These are phyloP conservation scores for Ustanciosporium gigantosporum DNA, from an alignment of 1,284 basidiomycete species.

Conservation along the genomic window DNA sequence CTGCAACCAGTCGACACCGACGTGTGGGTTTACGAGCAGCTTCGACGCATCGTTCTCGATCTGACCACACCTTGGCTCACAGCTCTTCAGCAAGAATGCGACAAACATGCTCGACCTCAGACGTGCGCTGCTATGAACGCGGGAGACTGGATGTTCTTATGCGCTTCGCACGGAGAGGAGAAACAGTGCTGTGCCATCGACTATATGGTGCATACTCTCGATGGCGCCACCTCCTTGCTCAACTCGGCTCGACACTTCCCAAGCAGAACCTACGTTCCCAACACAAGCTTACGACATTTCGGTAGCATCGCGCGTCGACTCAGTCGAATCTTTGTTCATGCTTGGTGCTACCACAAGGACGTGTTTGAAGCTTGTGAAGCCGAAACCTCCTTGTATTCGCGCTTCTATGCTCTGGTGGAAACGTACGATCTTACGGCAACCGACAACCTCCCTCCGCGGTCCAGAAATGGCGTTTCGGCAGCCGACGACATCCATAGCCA, in stretches of 20 bases:
- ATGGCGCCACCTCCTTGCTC: slow-evolving; percentile 88
- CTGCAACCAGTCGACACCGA: slow-evolving; percentile 67
- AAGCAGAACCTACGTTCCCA: slow-evolving; percentile 63
- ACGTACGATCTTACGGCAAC: slow-evolving; percentile 71
- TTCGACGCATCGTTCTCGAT: slow-evolving; percentile 88
- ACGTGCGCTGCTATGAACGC: slow-evolving; percentile 96
- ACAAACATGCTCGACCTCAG: slow-evolving; percentile 18
- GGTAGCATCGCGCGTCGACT: slow-evolving; percentile 82
- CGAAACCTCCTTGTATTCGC: slow-evolving; percentile 85
- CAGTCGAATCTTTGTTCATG: slow-evolving; percentile 92
- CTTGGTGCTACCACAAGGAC: slow-evolving; percentile 77
- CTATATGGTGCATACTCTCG: slow-evolving; percentile 92
- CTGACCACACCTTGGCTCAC: slow-evolving; percentile 86
- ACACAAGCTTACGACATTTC: slow-evolving; percentile 81
- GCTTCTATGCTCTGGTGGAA: slow-evolving; percentile 81
- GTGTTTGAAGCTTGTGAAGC: slow-evolving; percentile 85
- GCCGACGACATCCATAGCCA: not conserved
- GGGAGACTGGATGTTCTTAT: slow-evolving; percentile 92
- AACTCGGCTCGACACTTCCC: slow-evolving; percentile 90
- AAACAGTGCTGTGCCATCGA: slow-evolving; percentile 85
- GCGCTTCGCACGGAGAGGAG: slow-evolving; percentile 75
- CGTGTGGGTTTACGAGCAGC: slow-evolving; percentile 89
- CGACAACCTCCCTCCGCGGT: slow-evolving; percentile 28
- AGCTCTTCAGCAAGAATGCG: slow-evolving; percentile 79
- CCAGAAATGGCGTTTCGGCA: slow-evolving; percentile 1